phyloP scores from a whole-genome alignment of 176 grass and related monocot species.

The Saccharum officinarum region DNA sequence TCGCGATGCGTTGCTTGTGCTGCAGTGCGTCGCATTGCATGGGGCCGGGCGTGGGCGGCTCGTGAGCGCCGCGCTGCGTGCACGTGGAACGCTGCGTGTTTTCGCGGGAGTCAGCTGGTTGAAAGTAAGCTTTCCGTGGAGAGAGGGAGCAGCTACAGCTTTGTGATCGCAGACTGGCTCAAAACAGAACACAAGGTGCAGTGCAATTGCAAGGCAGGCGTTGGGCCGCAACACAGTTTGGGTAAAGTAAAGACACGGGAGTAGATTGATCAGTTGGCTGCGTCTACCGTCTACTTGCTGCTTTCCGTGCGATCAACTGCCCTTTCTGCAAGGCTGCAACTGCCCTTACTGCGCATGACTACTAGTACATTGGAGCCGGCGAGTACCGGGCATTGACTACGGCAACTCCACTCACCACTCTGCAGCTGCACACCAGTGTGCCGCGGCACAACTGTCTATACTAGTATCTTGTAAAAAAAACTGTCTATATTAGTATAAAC shows the following conservation, averaged over 20 bases:
- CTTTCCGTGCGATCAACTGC: conserved; percentile 30
- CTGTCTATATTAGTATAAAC: background rate
- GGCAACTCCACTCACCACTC: conserved; percentile 1
- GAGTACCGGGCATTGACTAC: conserved; percentile 40
- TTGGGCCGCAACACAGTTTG: background rate
- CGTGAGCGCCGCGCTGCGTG: conserved; percentile 19
- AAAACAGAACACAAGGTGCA: background rate
- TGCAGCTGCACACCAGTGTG: conserved; percentile 24
- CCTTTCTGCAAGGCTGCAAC: conserved; percentile 21
- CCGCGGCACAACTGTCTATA: conserved; percentile 2
- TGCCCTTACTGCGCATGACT: conserved; percentile 31
- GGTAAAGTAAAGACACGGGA: background rate
- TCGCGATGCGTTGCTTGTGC: conserved; percentile 8
- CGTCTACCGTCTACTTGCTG: background rate
- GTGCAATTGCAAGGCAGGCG: background rate
- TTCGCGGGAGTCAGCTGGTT: background rate
- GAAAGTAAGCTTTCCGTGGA: background rate
- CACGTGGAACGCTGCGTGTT: conserved; percentile 19
- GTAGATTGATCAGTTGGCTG: background rate
- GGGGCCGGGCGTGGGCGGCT: background rate
- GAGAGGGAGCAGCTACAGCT: background rate
- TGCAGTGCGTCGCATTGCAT: background rate
- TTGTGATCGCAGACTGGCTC: background rate
- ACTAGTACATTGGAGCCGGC: background rate
- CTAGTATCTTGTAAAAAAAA: too few species aligned